Conservation (phyloP, 2,329 filamentous ascomycete genomes). For the Fusarium solani-melongenae region DNA sequence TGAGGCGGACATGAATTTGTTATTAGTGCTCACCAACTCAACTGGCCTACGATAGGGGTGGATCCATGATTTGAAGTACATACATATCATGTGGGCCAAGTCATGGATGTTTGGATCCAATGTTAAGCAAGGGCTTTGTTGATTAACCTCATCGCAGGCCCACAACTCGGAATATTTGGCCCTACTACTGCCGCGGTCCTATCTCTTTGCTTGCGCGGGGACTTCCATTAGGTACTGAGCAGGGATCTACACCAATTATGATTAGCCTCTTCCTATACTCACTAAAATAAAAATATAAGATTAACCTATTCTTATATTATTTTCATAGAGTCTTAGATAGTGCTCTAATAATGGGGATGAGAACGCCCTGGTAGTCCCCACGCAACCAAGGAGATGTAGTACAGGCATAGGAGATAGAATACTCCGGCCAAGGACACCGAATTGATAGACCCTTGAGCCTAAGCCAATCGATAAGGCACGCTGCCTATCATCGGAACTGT, state of each 20-base stretch:
- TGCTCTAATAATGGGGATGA: too few species aligned
- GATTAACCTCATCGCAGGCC: conserved; percentile 24
- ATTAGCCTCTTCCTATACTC: too few species aligned
- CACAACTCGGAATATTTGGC: conserved; percentile 8
- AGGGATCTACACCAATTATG: too few species aligned
- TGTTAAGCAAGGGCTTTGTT: not conserved
- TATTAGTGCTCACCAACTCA: not conserved
- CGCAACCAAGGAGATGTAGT: too few species aligned
- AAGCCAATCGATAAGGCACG: conserved; percentile 23
- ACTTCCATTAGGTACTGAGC: too few species aligned
- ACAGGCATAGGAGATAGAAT: not conserved
- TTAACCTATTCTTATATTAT: too few species aligned
- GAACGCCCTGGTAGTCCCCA: too few species aligned
- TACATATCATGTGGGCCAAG: conserved; percentile 23
- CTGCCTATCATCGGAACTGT: conserved; percentile 2
- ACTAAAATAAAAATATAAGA: too few species aligned
- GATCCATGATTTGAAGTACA: conserved; percentile 15
- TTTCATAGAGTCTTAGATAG: too few species aligned
- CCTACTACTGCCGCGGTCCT: not conserved
- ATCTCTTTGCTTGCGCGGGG: too few species aligned
- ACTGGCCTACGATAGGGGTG: conserved; percentile 17
- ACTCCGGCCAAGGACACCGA: not conserved
- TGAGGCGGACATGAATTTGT: not conserved
- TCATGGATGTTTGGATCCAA: not conserved
- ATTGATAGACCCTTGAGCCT: not conserved